Conservation (phyloP, 2,329 filamentous ascomycete genomes). For the Paecilomyces variotii region DNA sequence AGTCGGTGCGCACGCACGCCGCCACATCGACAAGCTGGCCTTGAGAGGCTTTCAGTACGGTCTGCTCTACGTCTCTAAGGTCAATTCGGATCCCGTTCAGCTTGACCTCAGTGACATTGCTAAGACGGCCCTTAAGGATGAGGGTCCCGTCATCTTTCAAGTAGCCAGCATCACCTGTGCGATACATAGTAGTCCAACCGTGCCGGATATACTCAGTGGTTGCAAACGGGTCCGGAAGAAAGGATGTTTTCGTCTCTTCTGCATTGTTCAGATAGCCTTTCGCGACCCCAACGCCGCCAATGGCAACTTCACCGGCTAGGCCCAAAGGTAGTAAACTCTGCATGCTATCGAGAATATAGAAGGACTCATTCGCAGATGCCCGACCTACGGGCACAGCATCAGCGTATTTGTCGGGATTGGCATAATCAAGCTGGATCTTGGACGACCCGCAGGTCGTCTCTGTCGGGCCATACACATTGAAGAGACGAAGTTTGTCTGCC, state of each 20-base stretch:
- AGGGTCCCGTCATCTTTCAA: constrained; percentile 18
- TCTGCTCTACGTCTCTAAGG: too few relatives aligned
- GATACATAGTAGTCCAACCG: constrained; percentile 18
- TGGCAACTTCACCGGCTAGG: constrained; percentile 31
- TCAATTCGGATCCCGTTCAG: constrained; percentile 35
- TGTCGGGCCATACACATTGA: constrained; percentile 11
- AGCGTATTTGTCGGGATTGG: too few relatives aligned
- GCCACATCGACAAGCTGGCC: too few relatives aligned
- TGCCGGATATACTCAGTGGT: not conserved
- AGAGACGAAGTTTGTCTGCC: constrained; percentile 4
- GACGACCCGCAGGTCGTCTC: constrained; percentile 7
- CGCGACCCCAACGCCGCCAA: constrained; percentile 20
- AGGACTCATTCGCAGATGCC: constrained; percentile 30
- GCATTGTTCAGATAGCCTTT: constrained; percentile 11
- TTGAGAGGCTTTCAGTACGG: too few relatives aligned
- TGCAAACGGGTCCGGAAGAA: constrained; percentile 10
- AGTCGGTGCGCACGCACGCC: too few relatives aligned
- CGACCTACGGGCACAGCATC: too few relatives aligned
- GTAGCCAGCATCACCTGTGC: constrained; percentile 21
- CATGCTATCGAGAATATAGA: constrained; percentile 34
- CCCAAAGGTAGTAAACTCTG: constrained; percentile 30
- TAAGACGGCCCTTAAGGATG: constrained; percentile 18
- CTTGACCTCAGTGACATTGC: constrained; percentile 21
- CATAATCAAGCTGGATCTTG: constrained; percentile 3
- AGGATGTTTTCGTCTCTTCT: constrained; percentile 9